Evolutionary conservation across 495 filamentous ascomycete genomes (phyloP).

Genomic region (Rostrohypoxylon terebratum): DNA sequence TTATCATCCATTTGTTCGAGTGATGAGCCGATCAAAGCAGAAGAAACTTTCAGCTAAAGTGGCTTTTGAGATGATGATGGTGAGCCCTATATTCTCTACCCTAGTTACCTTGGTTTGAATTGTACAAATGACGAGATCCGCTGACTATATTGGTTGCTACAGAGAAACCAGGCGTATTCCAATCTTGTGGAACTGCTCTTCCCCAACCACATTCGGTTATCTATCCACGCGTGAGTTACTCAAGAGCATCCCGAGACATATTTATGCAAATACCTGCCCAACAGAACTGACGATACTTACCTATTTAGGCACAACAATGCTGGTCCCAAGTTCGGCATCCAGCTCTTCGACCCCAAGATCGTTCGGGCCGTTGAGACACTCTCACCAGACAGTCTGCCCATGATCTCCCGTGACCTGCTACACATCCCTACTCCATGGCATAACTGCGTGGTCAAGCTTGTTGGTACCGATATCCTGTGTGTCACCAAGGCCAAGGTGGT

Average conservation of each 20-base stretch:
- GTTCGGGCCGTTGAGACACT: conserved; percentile 46
- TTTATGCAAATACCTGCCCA: neutral
- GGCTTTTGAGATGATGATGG: conserved; percentile 53
- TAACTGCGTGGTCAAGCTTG: conserved; percentile 53
- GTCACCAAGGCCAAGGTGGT: conserved; percentile 48
- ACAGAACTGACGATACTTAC: conserved; percentile 13
- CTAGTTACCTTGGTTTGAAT: neutral
- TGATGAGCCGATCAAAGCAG: conserved; percentile 45
- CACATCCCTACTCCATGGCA: conserved; percentile 62
- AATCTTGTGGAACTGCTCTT: conserved; percentile 56
- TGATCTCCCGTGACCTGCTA: conserved; percentile 48
- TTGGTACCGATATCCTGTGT: conserved; percentile 43
- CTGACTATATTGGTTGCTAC: conserved; percentile 3
- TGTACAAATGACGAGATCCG: neutral
- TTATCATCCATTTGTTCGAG: conserved; percentile 42
- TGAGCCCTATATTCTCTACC: conserved; percentile 1
- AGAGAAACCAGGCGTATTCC: conserved; percentile 57
- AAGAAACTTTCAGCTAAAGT: conserved; percentile 53
- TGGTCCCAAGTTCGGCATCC: conserved; percentile 58
- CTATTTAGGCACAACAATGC: conserved; percentile 50
- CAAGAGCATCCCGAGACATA: neutral
- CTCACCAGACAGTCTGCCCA: conserved; percentile 15
- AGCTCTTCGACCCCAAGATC: conserved; percentile 48
- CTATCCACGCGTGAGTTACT: conserved; percentile 52
- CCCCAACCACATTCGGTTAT: conserved; percentile 54